phyloP scores from a whole-genome alignment of 2,329 filamentous ascomycete genomes.

The Colletotrichum sidae region DNA sequence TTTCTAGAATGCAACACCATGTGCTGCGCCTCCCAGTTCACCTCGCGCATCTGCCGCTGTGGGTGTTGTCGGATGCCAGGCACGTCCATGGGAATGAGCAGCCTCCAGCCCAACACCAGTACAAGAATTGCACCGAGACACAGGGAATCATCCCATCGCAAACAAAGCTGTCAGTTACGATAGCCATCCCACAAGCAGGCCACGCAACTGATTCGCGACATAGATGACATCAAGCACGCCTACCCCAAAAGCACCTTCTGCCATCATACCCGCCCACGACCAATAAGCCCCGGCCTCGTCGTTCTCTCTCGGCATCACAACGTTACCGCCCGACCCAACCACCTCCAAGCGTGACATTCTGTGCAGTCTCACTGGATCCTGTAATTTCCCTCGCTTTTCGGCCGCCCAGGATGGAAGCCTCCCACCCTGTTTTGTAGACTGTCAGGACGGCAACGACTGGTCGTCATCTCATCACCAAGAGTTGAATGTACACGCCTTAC shows the following conservation, averaged over 20 bases:
- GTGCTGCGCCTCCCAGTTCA: neutral
- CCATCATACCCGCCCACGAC: too few relatives aligned
- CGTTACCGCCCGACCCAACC: constrained; percentile 3
- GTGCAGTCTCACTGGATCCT: constrained; percentile 7
- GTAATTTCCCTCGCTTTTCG: constrained; percentile 7
- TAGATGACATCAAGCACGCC: too few relatives aligned
- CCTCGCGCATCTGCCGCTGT: neutral
- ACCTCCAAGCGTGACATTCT: neutral
- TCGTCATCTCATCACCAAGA: constrained; percentile 6
- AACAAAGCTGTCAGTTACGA: too few relatives aligned
- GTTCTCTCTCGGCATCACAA: constrained; percentile 18
- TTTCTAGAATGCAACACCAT: constrained; percentile 10
- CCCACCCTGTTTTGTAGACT: neutral
- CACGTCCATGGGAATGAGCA: too few relatives aligned
- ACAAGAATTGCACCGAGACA: too few relatives aligned
- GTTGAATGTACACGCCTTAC: constrained; percentile 6
- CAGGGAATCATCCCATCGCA: too few relatives aligned
- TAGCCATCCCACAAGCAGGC: too few relatives aligned
- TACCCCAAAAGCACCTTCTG: too few relatives aligned
- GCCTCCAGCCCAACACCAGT: too few relatives aligned
- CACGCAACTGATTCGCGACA: too few relatives aligned
- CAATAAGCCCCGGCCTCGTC: neutral
- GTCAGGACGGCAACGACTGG: neutral
- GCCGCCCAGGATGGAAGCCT: neutral
- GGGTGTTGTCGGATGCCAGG: too few relatives aligned